Conservation (phyloP, 176 grass and related monocot genomes). For the Bothriochloa decipiens region DNA sequence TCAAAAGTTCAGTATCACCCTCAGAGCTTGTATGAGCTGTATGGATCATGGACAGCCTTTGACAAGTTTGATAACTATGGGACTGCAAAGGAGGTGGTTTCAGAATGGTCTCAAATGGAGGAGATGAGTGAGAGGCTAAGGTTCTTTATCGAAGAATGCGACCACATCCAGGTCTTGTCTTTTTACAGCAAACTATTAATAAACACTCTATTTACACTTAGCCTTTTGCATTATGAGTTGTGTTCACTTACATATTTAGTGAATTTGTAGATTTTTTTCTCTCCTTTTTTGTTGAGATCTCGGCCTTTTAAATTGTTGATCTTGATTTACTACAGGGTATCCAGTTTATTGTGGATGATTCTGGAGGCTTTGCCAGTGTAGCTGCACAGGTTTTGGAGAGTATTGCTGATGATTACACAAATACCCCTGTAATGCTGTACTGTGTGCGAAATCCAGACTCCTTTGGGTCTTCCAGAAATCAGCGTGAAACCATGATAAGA, state of each 20-base stretch:
- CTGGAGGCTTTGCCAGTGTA: constrained; percentile 71
- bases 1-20: constrained; percentile 94
- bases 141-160: constrained; percentile 97
- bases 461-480: constrained; percentile 53
- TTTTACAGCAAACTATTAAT: constrained; percentile 24
- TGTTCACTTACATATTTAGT: background rate
- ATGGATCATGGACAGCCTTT: constrained; percentile 87
- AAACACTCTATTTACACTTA: constrained; percentile 5
- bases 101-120: constrained; percentile 77
- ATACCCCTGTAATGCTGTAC: constrained; percentile 78
- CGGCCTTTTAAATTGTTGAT: background rate
- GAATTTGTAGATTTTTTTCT: constrained; percentile 8
- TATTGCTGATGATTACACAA: constrained; percentile 92
- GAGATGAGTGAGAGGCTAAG: constrained; percentile 93
- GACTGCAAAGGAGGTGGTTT: constrained; percentile 70
- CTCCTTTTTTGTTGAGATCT: constrained; percentile 19
- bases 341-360: constrained; percentile 72
- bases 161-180: constrained; percentile 86
- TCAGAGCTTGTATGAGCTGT: constrained; percentile 78
- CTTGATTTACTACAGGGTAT: constrained; percentile 70
- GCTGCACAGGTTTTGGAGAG: constrained; percentile 79
- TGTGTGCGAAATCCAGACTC: constrained; percentile 66
- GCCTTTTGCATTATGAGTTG: constrained; percentile 1
- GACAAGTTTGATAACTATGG: constrained; percentile 84
- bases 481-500: constrained; percentile 65